Percentiles rank a stretch among this genome's conserved stretches.
These are phyloP conservation scores for Saccharomycopsis vini DNA, from an alignment of 805 yeast genomes.

Conservation along the genomic window DNA sequence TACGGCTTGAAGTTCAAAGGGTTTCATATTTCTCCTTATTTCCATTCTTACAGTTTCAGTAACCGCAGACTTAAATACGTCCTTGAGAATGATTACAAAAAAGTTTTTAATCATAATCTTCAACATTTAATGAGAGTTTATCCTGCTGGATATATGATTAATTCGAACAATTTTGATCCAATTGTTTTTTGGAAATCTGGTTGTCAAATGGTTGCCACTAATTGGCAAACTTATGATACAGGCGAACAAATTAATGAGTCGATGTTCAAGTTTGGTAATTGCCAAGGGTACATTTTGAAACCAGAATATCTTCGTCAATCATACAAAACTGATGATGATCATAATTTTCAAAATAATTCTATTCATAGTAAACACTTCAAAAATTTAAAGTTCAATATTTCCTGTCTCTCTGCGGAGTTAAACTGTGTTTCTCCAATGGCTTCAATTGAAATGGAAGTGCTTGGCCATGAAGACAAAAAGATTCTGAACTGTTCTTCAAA, in stretches of 20 bases:
- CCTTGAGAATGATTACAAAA: too few species aligned
- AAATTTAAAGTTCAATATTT: not conserved
- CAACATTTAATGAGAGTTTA: constrained; percentile 72
- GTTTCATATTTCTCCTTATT: constrained; percentile 74
- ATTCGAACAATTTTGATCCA: constrained; percentile 77
- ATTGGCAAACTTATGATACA: constrained; percentile 88
- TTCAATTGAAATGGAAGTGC: too few species aligned
- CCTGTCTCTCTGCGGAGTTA: too few species aligned
- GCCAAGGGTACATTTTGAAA: constrained; percentile 71
- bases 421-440: too few species aligned
- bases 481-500: too few species aligned
- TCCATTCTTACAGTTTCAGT: too few species aligned
- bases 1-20: constrained; percentile 73
- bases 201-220: constrained; percentile 90
- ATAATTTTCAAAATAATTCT: not conserved
- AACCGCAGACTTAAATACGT: too few species aligned
- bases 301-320: constrained; percentile 41
- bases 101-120: constrained; percentile 56
- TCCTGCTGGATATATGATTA: constrained; percentile 72
- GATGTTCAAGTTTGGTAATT: constrained; percentile 42
- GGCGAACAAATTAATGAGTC: constrained; percentile 88
- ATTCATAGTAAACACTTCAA: not conserved
- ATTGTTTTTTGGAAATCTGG: constrained; percentile 76
- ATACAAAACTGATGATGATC: too few species aligned
- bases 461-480: too few species aligned